Conservation (phyloP, 768 basidiomycete species). For the Mycena floridula region DNA sequence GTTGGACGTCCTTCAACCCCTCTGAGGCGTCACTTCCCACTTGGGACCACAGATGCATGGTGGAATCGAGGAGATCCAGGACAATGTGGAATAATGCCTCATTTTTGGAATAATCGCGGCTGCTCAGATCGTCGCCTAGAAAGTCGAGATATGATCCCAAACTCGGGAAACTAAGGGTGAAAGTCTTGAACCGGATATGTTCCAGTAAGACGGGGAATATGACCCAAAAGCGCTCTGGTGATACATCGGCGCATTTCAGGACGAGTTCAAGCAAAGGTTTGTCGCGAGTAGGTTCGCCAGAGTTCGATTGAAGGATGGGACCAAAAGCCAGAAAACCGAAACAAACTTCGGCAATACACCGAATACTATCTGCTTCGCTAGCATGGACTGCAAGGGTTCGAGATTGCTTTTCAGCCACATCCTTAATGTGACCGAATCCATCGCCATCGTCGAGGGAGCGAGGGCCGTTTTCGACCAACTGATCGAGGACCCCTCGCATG, state of each 20-base stretch:
- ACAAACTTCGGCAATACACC: conserved; percentile 43
- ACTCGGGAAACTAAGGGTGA: conserved; percentile 45
- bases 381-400: conserved; percentile 17
- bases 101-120: conserved; percentile 51
- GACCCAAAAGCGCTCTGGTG: conserved; percentile 49
- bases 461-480: not conserved
- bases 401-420: conserved; percentile 23
- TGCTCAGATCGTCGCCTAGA: conserved; percentile 43
- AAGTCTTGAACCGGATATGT: conserved; percentile 46
- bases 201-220: conserved; percentile 51
- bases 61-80: conserved; percentile 59
- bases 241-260: conserved; percentile 31
- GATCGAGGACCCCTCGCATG: not conserved
- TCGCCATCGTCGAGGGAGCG: conserved; percentile 38
- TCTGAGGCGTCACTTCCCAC: conserved; percentile 14
- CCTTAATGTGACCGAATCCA: conserved; percentile 50
- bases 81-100: conserved; percentile 47
- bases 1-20: no score
- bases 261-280: conserved; percentile 52
- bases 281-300: conserved; percentile 56
- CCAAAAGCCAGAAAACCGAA: conserved; percentile 54
- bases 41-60: conserved; percentile 53
- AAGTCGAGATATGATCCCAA: conserved; percentile 49
- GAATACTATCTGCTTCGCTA: conserved; percentile 21
- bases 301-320: conserved; percentile 56